Conservation (phyloP, 805 yeast genomes). For the Nakazawaea wyomingensis region DNA sequence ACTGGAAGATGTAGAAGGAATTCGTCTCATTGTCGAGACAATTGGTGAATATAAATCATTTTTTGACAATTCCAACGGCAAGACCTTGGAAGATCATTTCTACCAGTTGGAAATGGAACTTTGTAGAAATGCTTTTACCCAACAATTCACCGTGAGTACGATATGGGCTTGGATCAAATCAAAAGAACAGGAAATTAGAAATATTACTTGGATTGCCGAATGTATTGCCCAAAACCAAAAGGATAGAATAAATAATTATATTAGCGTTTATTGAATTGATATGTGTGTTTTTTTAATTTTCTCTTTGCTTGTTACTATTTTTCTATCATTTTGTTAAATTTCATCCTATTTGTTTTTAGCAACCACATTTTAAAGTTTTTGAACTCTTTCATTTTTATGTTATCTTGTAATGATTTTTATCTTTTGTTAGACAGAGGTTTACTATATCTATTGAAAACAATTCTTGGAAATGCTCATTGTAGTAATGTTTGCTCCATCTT, state of each 20-base stretch:
- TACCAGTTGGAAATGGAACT: slow-evolving; percentile 88
- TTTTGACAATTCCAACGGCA: slow-evolving; percentile 44
- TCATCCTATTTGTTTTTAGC: background rate
- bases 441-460: too few relatives aligned
- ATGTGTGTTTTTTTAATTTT: too few relatives aligned
- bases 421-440: too few relatives aligned
- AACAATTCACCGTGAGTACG: slow-evolving; percentile 86
- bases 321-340: background rate
- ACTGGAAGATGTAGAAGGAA: slow-evolving; percentile 82
- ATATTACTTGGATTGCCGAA: slow-evolving; percentile 99
- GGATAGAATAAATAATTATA: slow-evolving; percentile 86
- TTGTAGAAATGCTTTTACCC: slow-evolving; percentile 91
- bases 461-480: too few relatives aligned
- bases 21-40: slow-evolving; percentile 57
- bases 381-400: too few relatives aligned
- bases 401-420: too few relatives aligned
- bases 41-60: slow-evolving; percentile 63
- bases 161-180: slow-evolving; percentile 97
- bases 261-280: slow-evolving; percentile 69
- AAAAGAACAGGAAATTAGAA: slow-evolving; percentile 94
- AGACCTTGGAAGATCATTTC: slow-evolving; percentile 88
- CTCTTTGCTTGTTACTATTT: background rate
- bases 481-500: too few relatives aligned
- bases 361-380: too few relatives aligned
- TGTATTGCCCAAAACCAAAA: slow-evolving; percentile 98